Percentiles rank a stretch among this genome's conserved stretches.
These are phyloP conservation scores for Colletotrichum simmondsii DNA, from an alignment of 2,329 filamentous ascomycete genomes.

Conservation along the genomic window DNA sequence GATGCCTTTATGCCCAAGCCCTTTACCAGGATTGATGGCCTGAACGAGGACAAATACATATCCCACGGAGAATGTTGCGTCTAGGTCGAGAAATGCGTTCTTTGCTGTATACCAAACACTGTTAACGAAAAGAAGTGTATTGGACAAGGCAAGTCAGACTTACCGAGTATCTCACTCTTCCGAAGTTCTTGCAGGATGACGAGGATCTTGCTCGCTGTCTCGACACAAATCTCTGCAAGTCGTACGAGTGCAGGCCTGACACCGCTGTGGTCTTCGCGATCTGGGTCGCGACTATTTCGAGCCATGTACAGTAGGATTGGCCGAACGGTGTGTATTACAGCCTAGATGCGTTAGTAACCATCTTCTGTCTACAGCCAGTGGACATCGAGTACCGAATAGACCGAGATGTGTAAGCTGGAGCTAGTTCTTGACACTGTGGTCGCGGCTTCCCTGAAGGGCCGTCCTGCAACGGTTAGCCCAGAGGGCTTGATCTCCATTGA, in stretches of 20 bases:
- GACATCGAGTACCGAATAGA: conserved; percentile 7
- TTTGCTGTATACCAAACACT: conserved; percentile 3
- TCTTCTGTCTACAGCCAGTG: no score
- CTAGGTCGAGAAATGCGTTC: conserved; percentile 25
- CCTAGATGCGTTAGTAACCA: not conserved
- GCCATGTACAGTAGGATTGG: conserved; percentile 29
- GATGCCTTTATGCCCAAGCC: conserved; percentile 11
- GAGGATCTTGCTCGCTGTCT: conserved; percentile 26
- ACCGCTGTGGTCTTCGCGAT: not conserved
- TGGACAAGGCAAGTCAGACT: not conserved
- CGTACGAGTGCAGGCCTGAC: conserved; percentile 18
- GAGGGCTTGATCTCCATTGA: conserved; percentile 10
- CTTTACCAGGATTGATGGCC: conserved; percentile 21
- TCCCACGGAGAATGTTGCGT: conserved; percentile 22
- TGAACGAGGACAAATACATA: conserved; percentile 31
- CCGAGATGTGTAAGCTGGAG: conserved; percentile 10
- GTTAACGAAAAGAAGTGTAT: not conserved
- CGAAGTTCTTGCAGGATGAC: conserved; percentile 20
- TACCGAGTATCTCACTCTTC: conserved; percentile 11
- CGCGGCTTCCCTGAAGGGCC: not conserved
- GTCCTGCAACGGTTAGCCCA: conserved; percentile 6
- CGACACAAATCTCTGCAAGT: conserved; percentile 25
- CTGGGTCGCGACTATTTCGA: conserved; percentile 11
- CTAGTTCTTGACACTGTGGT: conserved; percentile 6
- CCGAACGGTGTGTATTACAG: conserved; percentile 22